Conservation (phyloP, 2,329 filamentous ascomycete species). For the Pseudocercospora macadamiae region DNA sequence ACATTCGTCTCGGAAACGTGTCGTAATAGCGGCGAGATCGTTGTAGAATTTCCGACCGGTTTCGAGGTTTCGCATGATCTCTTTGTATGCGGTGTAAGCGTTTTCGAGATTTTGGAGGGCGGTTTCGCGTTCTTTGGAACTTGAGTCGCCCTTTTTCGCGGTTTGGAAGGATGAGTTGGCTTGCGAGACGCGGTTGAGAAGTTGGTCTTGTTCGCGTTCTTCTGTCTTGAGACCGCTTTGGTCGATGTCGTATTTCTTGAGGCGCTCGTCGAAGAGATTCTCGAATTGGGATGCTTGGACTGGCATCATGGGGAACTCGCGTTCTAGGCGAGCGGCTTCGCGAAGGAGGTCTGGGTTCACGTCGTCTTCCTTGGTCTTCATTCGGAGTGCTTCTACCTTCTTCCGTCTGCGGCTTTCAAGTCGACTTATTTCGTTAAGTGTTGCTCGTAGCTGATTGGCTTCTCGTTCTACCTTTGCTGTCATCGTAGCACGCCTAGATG, state of each 20-base stretch:
- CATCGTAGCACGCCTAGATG: slow-evolving; percentile 75
- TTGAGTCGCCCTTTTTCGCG: slow-evolving; percentile 69
- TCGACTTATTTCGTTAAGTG: slow-evolving; percentile 81
- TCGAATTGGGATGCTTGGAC: slow-evolving; percentile 92
- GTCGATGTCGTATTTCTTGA: slow-evolving; percentile 81
- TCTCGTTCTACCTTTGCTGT: slow-evolving; percentile 80
- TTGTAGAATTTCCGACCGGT: slow-evolving; percentile 96
- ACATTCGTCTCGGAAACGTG: slow-evolving; percentile 79
- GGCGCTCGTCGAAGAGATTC: slow-evolving; percentile 79
- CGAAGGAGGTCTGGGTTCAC: slow-evolving; percentile 79
- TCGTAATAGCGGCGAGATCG: slow-evolving; percentile 85
- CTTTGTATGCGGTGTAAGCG: slow-evolving; percentile 94
- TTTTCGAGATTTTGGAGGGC: slow-evolving; percentile 87
- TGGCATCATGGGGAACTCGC: slow-evolving; percentile 79
- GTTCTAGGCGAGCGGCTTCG: slow-evolving; percentile 82
- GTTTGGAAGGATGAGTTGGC: slow-evolving; percentile 78
- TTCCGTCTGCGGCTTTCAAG: slow-evolving; percentile 79
- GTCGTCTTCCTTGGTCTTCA: slow-evolving; percentile 83
- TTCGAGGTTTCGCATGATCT: slow-evolving; percentile 89
- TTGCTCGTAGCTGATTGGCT: slow-evolving; percentile 73
- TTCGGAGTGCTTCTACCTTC: slow-evolving; percentile 75
- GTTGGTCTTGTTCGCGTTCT: slow-evolving; percentile 77
- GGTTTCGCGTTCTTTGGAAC: slow-evolving; percentile 75
- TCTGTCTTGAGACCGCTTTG: slow-evolving; percentile 68
- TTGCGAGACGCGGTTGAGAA: slow-evolving; percentile 69